A percentile compares a stretch with the other conserved stretches of the same genome.
Conservation (phyloP, 495 filamentous ascomycete species). For the Aspergillus haitiensis region DNA sequence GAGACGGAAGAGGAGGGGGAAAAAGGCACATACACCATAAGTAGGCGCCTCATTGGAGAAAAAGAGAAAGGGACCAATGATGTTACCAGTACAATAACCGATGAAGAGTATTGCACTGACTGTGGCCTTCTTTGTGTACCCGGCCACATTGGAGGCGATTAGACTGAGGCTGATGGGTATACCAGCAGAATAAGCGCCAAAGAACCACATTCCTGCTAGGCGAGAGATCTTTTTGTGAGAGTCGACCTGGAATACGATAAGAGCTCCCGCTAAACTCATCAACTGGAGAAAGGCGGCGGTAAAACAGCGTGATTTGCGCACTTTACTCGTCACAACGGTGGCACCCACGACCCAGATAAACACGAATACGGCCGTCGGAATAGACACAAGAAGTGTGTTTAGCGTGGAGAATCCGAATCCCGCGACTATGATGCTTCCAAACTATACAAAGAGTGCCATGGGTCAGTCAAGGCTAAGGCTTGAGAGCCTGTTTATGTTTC, state of each 20-base stretch:
- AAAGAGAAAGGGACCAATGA: slow-evolving; percentile 4
- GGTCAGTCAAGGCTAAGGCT: not conserved
- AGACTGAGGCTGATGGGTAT: slow-evolving; percentile 57
- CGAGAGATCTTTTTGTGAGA: slow-evolving; percentile 49
- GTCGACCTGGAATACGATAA: slow-evolving; percentile 58
- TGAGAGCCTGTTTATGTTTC: not conserved
- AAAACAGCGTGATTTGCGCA: slow-evolving; percentile 31
- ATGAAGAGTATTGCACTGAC: not conserved
- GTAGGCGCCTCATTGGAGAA: slow-evolving; percentile 31
- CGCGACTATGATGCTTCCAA: slow-evolving; percentile 42
- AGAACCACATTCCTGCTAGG: slow-evolving; percentile 57
- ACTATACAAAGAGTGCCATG: slow-evolving; percentile 23
- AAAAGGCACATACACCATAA: slow-evolving; percentile 30
- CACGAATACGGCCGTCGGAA: slow-evolving; percentile 39
- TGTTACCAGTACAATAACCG: not conserved
- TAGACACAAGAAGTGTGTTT: slow-evolving; percentile 38
- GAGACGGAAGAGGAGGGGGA: too few species aligned
- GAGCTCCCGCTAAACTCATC: slow-evolving; percentile 52
- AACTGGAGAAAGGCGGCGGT: slow-evolving; percentile 37
- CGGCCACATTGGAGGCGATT: slow-evolving; percentile 60
- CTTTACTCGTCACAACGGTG: slow-evolving; percentile 20
- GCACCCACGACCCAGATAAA: slow-evolving; percentile 39
- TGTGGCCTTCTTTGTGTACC: slow-evolving; percentile 22
- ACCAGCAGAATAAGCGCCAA: slow-evolving; percentile 50
- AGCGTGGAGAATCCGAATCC: slow-evolving; percentile 43